Base-by-base conservation (phyloP, 1,284 basidiomycete species). In the Limonomyces culmigenus region DNA sequence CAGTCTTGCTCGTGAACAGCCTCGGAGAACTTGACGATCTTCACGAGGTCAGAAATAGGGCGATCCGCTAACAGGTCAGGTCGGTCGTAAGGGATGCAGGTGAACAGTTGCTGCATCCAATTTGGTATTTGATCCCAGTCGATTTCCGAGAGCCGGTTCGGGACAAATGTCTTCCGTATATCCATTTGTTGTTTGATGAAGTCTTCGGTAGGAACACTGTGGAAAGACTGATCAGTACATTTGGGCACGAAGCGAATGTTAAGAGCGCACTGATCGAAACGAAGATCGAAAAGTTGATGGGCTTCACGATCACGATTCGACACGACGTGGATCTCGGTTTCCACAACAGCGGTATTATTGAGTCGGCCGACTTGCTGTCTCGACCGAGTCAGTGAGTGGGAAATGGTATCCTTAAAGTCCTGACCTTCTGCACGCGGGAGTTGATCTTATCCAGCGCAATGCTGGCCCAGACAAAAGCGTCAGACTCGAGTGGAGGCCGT, bases 381-480 rank as follows among this genome's bases (percentile, higher is more conserved):
- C 14, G 5, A 10, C 37, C 32, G 3, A 39, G 19, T 6, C 12
- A 15, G 13, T 38, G n/a, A 6, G 19, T 11, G 29, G 18, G 19
- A 13, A 18, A 18, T 6, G 8, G 6, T n/a, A 8, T 8, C 15
- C 6, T 32, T 1, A 11, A 19, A n/a, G n/a, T 10, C 39, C 57
- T 12, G 39, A 74, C 74, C 51, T 52, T 49, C 41, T 65, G 62
- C 0, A 75, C 69, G 3, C 56, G 56, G 0, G 43, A 46, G 0
- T 71, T 74, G 33, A 76, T 69, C 42, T 74, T 74, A 42, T 70
- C 59, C 35, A 76, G 47, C 2, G 73, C 74, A 12, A 76, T 70
- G 42, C 74, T 76, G 1, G 62, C 53, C 1, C 62, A 55, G 20
- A 74, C 55, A 33, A 73, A 70, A 10, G 58, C 47, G 2, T 54